Conservation (phyloP, 805 yeast species). For the Kuraishia cidri region DNA sequence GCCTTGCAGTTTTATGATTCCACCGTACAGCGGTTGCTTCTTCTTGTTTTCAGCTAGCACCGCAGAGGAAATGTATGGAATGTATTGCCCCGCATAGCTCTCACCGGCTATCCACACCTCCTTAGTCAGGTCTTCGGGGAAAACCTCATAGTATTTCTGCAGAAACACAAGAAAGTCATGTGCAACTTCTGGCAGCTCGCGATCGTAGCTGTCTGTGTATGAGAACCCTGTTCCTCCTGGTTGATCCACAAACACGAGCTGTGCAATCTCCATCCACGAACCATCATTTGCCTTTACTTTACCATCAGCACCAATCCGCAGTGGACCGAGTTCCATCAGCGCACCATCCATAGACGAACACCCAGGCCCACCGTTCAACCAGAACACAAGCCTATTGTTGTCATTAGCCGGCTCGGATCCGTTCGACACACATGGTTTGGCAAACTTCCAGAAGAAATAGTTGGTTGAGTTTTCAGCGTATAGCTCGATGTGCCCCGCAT, state of each 20-base stretch:
- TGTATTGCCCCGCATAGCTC: conserved; percentile 94
- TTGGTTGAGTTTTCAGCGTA: conserved; percentile 42
- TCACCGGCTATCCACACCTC: conserved; percentile 83
- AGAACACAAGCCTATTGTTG: conserved; percentile 41
- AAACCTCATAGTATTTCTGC: conserved; percentile 52
- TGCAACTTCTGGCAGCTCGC: conserved; percentile 48
- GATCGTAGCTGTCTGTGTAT: conserved; percentile 42
- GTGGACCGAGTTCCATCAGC: conserved; percentile 85
- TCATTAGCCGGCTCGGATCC: conserved; percentile 1
- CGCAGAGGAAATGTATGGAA: conserved; percentile 72
- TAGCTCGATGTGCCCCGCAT: conserved; percentile 59
- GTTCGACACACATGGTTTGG: conserved; percentile 17
- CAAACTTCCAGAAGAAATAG: conserved; percentile 74
- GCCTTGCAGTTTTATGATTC: conserved; percentile 43
- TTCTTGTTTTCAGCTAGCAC: conserved; percentile 33
- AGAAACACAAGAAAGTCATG: conserved; percentile 58
- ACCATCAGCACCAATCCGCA: conserved; percentile 41
- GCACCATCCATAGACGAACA: conserved; percentile 99
- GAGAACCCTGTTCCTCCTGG: conserved; percentile 95
- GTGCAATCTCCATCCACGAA: conserved; percentile 76
- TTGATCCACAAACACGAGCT: conserved; percentile 84
- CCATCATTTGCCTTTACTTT: conserved; percentile 54
- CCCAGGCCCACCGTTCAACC: conserved; percentile 99
- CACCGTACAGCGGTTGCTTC: conserved; percentile 7
- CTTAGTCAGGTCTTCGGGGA: conserved; percentile 60